Conservation (phyloP, 129 eudicot species). For the Glebionis coronaria region DNA sequence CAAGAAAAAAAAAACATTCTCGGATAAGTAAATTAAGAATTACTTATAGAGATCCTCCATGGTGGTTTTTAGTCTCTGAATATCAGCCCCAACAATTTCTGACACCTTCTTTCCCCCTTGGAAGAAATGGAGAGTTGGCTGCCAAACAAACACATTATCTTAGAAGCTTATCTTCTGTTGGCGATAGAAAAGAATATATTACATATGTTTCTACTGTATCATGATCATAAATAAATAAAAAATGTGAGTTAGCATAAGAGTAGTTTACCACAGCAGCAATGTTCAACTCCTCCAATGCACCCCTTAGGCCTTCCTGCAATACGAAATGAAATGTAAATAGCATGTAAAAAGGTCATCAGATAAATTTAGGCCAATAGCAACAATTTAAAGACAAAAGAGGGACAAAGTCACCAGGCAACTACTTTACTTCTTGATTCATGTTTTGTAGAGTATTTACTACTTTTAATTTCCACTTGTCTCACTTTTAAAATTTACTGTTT, state of each 20-base stretch:
- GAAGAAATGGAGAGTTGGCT: conserved; percentile 86
- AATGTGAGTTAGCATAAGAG: not conserved
- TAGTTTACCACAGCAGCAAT: conserved; percentile 70
- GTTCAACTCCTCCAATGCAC: conserved; percentile 45
- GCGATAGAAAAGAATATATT: not conserved
- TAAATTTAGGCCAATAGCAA: not conserved
- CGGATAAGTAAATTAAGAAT: not conserved
- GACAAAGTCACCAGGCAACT: too few species aligned
- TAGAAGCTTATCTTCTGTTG: not conserved
- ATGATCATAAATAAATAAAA: conserved; percentile 2
- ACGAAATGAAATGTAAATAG: not conserved
- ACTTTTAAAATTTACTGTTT: too few species aligned
- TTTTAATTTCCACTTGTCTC: too few species aligned
- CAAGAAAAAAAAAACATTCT: not conserved
- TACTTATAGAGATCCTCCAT: conserved; percentile 70
- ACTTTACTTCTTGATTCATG: too few species aligned
- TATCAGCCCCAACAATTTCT: conserved; percentile 77
- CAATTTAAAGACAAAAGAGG: not conserved
- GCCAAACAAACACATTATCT: conserved; percentile 26
- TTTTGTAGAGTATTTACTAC: too few species aligned
- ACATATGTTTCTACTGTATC: not conserved
- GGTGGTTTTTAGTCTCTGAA: conserved; percentile 51
- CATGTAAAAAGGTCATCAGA: conserved; percentile 9
- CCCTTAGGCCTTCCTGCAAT: conserved; percentile 59
- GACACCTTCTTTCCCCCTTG: conserved; percentile 67